Evolutionary conservation across 225 moss, liverwort and hornwort genomes (phyloP).

Genomic region (Thuidium tamariscinum): DNA sequence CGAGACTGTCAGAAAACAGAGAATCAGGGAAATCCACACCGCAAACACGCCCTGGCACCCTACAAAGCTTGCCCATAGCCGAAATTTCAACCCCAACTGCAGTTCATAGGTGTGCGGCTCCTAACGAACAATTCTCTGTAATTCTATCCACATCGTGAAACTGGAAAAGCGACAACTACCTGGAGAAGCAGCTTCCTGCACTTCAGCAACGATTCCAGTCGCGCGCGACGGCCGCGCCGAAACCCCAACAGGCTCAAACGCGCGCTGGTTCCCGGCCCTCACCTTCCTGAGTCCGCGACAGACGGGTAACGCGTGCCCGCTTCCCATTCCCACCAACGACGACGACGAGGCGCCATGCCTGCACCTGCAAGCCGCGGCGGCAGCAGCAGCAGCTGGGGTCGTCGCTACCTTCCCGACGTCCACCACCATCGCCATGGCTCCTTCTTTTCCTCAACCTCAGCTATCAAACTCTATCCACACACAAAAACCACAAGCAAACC

Average conservation of each 20-base stretch:
- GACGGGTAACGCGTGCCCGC: slow-evolving; percentile 9
- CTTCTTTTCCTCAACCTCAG: not conserved
- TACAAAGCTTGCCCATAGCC: not conserved
- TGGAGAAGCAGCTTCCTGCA: slow-evolving; percentile 30
- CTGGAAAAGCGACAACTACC: not conserved
- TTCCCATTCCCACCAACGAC: slow-evolving; percentile 24
- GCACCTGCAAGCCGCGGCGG: slow-evolving; percentile 12
- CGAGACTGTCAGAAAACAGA: not conserved
- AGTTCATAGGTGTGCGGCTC: not conserved
- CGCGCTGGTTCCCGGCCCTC: not conserved
- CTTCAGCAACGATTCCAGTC: slow-evolving; percentile 17
- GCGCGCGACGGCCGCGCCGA: not conserved
- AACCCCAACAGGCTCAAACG: slow-evolving; percentile 8
- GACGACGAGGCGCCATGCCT: slow-evolving; percentile 8
- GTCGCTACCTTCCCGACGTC: slow-evolving; percentile 22
- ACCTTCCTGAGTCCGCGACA: slow-evolving; percentile 25
- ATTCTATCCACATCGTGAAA: not conserved
- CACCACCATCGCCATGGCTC: slow-evolving; percentile 38
- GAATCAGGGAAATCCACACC: not conserved
- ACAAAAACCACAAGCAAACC: not conserved
- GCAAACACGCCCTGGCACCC: not conserved
- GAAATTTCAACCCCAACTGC: not conserved
- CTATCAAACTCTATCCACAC: not conserved
- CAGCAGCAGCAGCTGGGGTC: slow-evolving; percentile 9
- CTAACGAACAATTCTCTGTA: not conserved